Conservation (phyloP, 129 eudicot species). For the Oenanthe sinensis region DNA sequence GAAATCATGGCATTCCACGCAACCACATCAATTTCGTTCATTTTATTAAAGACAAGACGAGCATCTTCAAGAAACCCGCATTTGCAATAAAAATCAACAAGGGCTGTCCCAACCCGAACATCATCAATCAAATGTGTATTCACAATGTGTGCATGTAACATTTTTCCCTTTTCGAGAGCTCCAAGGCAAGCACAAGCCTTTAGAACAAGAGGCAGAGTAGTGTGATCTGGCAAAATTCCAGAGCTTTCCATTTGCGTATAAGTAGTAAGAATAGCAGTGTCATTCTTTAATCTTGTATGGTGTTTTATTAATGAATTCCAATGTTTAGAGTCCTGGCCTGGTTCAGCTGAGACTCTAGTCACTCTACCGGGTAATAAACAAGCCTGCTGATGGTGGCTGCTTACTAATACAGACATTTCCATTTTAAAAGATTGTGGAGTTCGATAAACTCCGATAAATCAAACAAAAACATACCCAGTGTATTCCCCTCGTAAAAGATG, state of each 20-base stretch:
- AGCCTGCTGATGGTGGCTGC: neutral
- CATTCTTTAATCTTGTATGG: neutral
- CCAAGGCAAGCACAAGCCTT: neutral
- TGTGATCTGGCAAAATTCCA: slow-evolving; percentile 2
- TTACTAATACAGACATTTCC: neutral
- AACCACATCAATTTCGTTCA: slow-evolving; percentile 1
- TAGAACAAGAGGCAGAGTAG: neutral
- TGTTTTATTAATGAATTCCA: slow-evolving; percentile 1
- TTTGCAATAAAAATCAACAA: slow-evolving; percentile 4
- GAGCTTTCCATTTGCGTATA: neutral
- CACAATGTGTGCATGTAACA: neutral
- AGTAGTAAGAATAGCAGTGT: slow-evolving; percentile 2
- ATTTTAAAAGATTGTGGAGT: neutral
- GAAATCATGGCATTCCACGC: neutral
- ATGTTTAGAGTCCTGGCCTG: neutral
- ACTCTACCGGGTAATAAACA: neutral
- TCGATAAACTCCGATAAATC: too few species aligned
- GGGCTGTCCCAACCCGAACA: slow-evolving; percentile 2
- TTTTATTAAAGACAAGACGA: neutral
- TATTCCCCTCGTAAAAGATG: neutral
- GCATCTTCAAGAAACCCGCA: neutral
- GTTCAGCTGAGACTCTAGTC: neutral
- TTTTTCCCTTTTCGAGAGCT: neutral
- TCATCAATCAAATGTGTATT: neutral
- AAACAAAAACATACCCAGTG: neutral